A percentile compares a stretch with the other conserved stretches of the same genome.
phyloP scores from a whole-genome alignment of 2,329 filamentous ascomycete genomes.

The Xenoacremonium recifei region DNA sequence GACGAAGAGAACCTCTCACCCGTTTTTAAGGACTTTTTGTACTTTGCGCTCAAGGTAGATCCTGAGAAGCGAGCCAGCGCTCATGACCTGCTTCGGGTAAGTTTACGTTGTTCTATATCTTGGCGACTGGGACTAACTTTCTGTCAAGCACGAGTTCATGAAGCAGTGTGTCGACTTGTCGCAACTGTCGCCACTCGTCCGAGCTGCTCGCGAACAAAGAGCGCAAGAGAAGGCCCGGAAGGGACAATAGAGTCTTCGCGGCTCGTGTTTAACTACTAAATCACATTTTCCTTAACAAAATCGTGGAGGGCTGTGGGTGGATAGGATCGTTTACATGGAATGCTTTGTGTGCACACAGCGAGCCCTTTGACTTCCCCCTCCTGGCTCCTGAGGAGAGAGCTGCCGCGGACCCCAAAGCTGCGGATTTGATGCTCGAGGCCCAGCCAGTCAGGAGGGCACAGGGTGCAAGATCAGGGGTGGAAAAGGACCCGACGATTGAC shows the following conservation, averaged over 20 bases:
- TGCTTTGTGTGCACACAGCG: background rate
- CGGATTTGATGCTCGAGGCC: background rate
- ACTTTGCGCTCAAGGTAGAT: constrained; percentile 92
- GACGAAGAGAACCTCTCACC: constrained; percentile 79
- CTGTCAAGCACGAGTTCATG: constrained; percentile 74
- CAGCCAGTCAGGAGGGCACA: background rate
- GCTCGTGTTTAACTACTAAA: background rate
- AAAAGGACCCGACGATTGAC: constrained; percentile 13
- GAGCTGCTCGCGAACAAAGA: constrained; percentile 79
- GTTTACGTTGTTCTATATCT: constrained; percentile 34
- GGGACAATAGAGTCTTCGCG: constrained; percentile 33
- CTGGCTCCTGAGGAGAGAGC: background rate
- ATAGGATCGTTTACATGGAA: constrained; percentile 14
- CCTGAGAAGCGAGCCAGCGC: constrained; percentile 95
- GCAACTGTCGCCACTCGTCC: constrained; percentile 82
- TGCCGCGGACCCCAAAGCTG: background rate
- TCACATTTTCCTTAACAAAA: background rate
- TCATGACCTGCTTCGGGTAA: constrained; percentile 87
- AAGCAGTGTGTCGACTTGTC: constrained; percentile 69
- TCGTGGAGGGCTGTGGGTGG: constrained; percentile 10
- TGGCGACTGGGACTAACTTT: constrained; percentile 15
- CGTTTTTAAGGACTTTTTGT: constrained; percentile 87
- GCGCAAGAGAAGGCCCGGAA: constrained; percentile 81
- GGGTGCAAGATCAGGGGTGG: too few species aligned
- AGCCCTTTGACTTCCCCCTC: background rate